Evolutionary conservation across 2,329 filamentous ascomycete genomes (phyloP).

Genomic region (Cephalotrichum gorgonifer): DNA sequence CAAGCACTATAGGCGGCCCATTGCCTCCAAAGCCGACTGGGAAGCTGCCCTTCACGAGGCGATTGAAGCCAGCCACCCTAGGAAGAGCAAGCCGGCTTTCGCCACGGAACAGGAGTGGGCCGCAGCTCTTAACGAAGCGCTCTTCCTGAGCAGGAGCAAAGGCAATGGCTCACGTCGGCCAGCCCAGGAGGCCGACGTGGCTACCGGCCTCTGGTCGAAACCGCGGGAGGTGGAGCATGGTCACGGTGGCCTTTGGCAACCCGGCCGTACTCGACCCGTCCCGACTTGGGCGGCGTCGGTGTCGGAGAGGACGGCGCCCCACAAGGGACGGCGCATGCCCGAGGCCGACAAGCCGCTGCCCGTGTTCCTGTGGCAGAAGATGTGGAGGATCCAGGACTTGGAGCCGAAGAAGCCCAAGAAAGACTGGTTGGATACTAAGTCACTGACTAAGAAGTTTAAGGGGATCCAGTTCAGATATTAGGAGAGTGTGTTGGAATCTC

Average conservation of each 20-base stretch:
- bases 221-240: not conserved
- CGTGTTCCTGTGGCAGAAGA: not conserved
- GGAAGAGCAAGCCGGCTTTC: not conserved
- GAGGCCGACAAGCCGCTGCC: not conserved
- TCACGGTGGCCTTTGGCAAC: not conserved
- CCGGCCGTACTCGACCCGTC: not conserved
- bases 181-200: no score
- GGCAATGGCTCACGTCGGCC: not conserved
- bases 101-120: not conserved
- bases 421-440: not conserved
- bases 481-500: no score
- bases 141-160: not conserved
- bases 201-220: not conserved
- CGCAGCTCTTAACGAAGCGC: slow-evolving; percentile 1
- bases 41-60: slow-evolving; percentile 26
- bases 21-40: slow-evolving; percentile 22
- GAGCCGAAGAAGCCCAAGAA: not conserved
- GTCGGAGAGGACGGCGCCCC: not conserved
- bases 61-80: slow-evolving; percentile 12
- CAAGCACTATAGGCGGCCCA: not conserved
- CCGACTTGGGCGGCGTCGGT: not conserved
- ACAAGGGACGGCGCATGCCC: not conserved
- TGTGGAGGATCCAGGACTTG: not conserved
- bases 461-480: slow-evolving; percentile 5
- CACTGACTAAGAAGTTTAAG: not conserved